phyloP scores from a whole-genome alignment of 2,329 filamentous ascomycete genomes.

The Microsporum ferrugineum region DNA sequence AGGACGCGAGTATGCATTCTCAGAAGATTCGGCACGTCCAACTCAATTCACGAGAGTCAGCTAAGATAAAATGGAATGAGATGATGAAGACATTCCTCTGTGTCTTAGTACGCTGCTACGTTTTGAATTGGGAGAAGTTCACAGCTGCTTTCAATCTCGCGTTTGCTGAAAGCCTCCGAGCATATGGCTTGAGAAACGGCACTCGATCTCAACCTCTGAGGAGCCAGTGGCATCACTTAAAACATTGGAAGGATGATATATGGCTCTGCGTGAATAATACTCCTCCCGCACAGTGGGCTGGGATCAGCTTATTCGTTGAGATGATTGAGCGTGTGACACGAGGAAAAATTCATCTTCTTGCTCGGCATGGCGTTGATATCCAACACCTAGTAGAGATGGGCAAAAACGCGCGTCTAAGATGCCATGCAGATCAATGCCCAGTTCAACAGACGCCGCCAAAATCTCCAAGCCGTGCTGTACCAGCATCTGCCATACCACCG shows the following conservation, averaged over 20 bases:
- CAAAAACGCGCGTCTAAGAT: not conserved
- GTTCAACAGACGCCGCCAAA: not conserved
- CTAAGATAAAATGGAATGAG: constrained; percentile 8
- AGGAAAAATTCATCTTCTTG: not conserved
- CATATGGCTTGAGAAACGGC: constrained; percentile 14
- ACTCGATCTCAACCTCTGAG: constrained; percentile 11
- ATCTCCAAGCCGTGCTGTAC: not conserved
- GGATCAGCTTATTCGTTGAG: not conserved
- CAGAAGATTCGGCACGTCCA: not conserved
- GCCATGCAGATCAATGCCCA: not conserved
- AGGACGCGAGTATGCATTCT: not conserved
- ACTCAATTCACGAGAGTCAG: not conserved
- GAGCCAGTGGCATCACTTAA: constrained; percentile 20
- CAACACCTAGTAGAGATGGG: not conserved
- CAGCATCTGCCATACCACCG: not conserved
- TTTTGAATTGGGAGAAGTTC: constrained; percentile 1
- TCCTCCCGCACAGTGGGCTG: not conserved
- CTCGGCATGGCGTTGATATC: not conserved
- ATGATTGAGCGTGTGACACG: not conserved
- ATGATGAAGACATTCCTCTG: constrained; percentile 6
- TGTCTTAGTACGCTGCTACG: constrained; percentile 7
- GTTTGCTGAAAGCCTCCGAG: constrained; percentile 17
- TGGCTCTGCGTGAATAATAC: constrained; percentile 19
- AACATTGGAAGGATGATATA: constrained; percentile 10
- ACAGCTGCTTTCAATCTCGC: constrained; percentile 20